Conservation (phyloP, 2,329 filamentous ascomycete species). For the Aspergillus puulaauensis region DNA sequence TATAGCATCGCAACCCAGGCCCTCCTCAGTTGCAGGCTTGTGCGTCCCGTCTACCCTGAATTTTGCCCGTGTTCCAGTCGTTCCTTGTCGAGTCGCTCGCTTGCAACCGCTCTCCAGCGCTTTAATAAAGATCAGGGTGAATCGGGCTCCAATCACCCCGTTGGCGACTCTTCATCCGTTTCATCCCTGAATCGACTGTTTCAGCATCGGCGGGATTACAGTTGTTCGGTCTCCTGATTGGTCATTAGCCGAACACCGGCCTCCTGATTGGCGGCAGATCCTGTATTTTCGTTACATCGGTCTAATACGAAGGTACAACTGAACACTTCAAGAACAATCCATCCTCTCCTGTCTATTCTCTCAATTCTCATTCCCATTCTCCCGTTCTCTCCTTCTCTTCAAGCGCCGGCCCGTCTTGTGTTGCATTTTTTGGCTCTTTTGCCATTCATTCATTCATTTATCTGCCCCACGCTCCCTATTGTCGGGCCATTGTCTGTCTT, state of each 20-base stretch:
- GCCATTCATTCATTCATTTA: conserved; percentile 10
- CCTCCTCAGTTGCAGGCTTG: neutral
- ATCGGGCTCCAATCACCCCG: conserved; percentile 5
- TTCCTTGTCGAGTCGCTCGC: neutral
- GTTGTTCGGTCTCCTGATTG: neutral
- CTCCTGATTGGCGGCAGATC: conserved; percentile 8
- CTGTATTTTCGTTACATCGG: conserved; percentile 2
- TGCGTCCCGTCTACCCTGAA: neutral
- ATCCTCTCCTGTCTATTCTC: conserved; percentile 6
- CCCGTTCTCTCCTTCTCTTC: neutral
- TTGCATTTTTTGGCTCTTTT: conserved; percentile 2
- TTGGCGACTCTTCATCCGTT: conserved; percentile 3
- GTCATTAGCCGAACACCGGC: neutral
- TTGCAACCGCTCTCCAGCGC: neutral
- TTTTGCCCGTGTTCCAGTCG: conserved; percentile 3
- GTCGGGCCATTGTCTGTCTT: neutral
- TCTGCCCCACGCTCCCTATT: neutral
- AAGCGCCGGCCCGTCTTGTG: conserved; percentile 8
- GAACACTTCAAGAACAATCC: conserved; percentile 2
- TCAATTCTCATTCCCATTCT: neutral
- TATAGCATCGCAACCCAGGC: neutral
- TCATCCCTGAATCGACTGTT: conserved; percentile 10
- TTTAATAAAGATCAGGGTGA: conserved; percentile 4
- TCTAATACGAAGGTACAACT: neutral
- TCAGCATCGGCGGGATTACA: conserved; percentile 3